Base-by-base conservation (phyloP, 2,329 filamentous ascomycete genomes). In the Diaporthe sp. region DNA sequence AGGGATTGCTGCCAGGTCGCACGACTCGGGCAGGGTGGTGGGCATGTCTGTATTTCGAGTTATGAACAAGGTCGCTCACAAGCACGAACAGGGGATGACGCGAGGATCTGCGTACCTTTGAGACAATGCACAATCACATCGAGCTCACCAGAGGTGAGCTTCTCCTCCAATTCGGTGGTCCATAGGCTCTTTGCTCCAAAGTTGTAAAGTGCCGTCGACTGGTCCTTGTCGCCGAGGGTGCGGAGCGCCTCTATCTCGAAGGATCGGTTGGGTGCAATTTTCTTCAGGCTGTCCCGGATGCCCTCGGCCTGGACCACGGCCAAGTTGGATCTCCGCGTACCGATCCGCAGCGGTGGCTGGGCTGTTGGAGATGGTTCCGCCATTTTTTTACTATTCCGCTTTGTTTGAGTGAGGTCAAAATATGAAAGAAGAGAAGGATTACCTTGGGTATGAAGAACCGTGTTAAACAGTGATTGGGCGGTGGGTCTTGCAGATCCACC, bases 161-260 rank as follows among this genome's bases (percentile, higher is more conserved):
- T 68, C 2, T 53, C 65, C 31, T 68, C 65, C 46, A 68, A 15
- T 22, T 68, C 62, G 7, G 62, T 53, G 6, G 62, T 68, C 62
- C 62, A 68, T 22, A 53, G 22, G 62, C 65, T 68, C 65, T 68
- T 68, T 17, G 62, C 62, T 17, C 46, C 46, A 13, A 68, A 53
- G 46, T 51, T 68, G 31, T 68, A 68, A 12, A 68, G 62, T 15
- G 62, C 62, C 12, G 62, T 68, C 2, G 44, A 37, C 44, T 68
- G 62, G 44, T 68, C 62, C 44, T 68, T 68, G 62, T 68, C 62
- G 28, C 62, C 62, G 22, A 68, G 62, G 12, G 62, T 68, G 17
- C 46, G 62, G 22, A 68, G 19, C 17, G 62, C 62, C 28, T 68
- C 62, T 15, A 68, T 68, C 46, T 68, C 62, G 28, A 68, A 68